These are phyloP conservation scores for Fennellomyces sp. DNA, from an alignment of 371 early-diverging fungal genomes.

Conservation along the genomic window DNA sequence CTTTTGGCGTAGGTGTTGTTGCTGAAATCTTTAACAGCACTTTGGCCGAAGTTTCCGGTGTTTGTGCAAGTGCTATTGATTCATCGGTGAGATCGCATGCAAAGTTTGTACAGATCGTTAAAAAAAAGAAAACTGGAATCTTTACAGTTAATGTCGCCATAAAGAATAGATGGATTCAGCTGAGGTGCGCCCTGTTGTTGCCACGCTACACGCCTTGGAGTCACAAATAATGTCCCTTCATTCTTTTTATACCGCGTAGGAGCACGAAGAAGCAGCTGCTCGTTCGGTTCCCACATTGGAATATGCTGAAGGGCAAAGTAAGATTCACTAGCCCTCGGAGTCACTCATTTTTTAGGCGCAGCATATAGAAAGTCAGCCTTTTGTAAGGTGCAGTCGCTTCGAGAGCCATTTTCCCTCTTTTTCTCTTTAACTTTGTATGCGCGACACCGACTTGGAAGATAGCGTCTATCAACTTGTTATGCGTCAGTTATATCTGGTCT, in stretches of 20 bases:
- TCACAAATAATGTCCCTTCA: conserved; percentile 57
- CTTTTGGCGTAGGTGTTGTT: conserved; percentile 34
- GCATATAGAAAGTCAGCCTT: too few species aligned
- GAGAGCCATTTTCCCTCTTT: too few species aligned
- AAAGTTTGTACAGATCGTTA: too few species aligned
- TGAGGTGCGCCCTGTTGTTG: conserved; percentile 55
- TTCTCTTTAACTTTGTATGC: too few species aligned
- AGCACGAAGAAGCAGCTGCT: conserved; percentile 53
- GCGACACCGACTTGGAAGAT: too few species aligned
- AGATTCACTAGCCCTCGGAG: too few species aligned
- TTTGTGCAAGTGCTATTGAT: conserved; percentile 21
- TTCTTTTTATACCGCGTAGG: conserved; percentile 51
- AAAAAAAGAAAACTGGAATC: too few species aligned
- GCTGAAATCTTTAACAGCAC: conserved; percentile 41
- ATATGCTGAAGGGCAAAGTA: too few species aligned
- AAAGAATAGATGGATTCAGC: conserved; percentile 45
- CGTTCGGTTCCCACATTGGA: conserved; percentile 63
- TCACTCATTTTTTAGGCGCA: too few species aligned
- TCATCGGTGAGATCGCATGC: neutral
- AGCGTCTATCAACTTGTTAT: too few species aligned
- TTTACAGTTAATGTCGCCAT: conserved; percentile 46
- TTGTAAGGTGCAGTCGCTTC: too few species aligned
- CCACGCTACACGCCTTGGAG: conserved; percentile 59
- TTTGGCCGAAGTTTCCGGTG: conserved; percentile 45
- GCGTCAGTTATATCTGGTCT: too few species aligned